Evolutionary conservation across 345 rosid species (phyloP).

Genomic region (Dimocarpus longan): DNA sequence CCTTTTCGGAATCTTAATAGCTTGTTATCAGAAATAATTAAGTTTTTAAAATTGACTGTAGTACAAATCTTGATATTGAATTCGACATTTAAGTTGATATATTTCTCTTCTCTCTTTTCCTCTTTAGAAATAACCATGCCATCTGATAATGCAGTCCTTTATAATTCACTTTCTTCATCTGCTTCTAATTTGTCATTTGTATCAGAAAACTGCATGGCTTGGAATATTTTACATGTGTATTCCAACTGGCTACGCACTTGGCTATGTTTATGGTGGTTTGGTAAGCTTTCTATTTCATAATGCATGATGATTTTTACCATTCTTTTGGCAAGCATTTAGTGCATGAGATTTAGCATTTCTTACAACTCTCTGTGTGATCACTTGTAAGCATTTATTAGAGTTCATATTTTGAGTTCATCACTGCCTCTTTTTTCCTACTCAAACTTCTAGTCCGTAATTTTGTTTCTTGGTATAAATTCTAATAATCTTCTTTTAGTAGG

Average conservation of each 20-base stretch:
- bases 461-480: neutral
- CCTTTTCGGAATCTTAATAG: neutral
- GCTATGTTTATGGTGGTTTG: conserved; percentile 89
- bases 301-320: neutral
- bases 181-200: conserved; percentile 25
- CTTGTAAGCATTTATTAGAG: neutral
- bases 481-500: conserved; percentile 43
- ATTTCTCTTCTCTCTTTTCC: neutral
- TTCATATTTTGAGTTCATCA: conserved; percentile 1
- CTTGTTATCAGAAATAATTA: neutral
- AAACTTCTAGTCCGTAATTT: conserved; percentile 2
- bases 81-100: neutral
- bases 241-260: conserved; percentile 87
- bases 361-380: neutral
- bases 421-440: neutral
- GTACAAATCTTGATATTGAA: neutral
- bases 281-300: conserved; percentile 46
- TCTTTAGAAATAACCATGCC: neutral
- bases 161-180: neutral
- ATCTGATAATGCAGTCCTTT: neutral
- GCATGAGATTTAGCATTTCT: neutral
- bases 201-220: conserved; percentile 91
- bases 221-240: conserved; percentile 94
- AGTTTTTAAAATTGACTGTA: neutral
- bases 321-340: neutral